phyloP scores from a whole-genome alignment of 2,329 filamentous ascomycete genomes.

The Plectosphaerella sp. region DNA sequence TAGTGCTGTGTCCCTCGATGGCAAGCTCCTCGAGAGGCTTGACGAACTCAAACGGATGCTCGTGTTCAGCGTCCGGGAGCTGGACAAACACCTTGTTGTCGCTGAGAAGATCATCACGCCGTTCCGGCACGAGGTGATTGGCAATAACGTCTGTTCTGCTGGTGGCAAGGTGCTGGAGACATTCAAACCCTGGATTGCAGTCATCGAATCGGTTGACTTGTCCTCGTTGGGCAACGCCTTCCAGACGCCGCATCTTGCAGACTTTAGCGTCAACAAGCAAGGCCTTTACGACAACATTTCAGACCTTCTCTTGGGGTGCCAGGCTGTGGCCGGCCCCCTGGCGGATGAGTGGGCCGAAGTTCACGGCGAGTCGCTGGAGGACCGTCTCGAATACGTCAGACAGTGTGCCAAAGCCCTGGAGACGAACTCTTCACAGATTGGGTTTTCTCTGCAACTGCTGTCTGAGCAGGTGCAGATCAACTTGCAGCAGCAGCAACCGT shows the following conservation, averaged over 20 bases:
- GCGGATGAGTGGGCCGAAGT: conserved; percentile 94
- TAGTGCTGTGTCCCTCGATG: conserved; percentile 70
- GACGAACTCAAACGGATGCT: conserved; percentile 84
- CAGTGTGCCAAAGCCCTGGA: conserved; percentile 76
- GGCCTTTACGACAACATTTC: conserved; percentile 89
- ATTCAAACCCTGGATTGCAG: conserved; percentile 84
- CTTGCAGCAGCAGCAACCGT: conserved; percentile 31
- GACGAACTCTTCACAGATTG: conserved; percentile 79
- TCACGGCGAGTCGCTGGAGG: conserved; percentile 85
- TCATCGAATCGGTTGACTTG: conserved; percentile 89
- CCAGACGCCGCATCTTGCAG: conserved; percentile 78
- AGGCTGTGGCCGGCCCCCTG: conserved; percentile 85
- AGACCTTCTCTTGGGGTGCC: conserved; percentile 81
- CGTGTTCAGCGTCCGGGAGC: conserved; percentile 76
- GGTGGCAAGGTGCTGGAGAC: conserved; percentile 79
- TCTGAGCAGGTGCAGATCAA: conserved; percentile 71
- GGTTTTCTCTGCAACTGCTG: conserved; percentile 81
- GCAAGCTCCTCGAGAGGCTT: conserved; percentile 72
- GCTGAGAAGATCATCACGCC: conserved; percentile 79
- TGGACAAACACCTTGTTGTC: conserved; percentile 77
- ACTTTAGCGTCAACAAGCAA: conserved; percentile 90
- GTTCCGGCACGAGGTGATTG: conserved; percentile 72
- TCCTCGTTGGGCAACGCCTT: conserved; percentile 72
- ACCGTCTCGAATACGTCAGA: conserved; percentile 75
- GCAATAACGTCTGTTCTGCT: conserved; percentile 75